Conservation (phyloP, 306 rosid species). For the Glycyrrhiza uralensis region DNA sequence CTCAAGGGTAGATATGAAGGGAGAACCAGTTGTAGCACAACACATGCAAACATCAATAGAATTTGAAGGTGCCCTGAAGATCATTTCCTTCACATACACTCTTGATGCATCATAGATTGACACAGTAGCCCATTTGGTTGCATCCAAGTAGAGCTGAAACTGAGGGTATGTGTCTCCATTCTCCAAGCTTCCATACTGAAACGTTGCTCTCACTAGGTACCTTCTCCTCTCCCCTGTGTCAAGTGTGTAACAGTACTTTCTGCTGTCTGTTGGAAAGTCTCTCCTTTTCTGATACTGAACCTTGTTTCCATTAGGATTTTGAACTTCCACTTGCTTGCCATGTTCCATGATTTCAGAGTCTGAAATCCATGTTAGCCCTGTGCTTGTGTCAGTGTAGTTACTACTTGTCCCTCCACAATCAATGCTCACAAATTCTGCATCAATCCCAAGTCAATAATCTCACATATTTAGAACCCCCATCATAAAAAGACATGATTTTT, state of each 20-base stretch:
- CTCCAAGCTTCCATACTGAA: constrained; percentile 72
- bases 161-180: constrained; percentile 90
- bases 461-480: constrained; percentile 13
- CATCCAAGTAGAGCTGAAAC: constrained; percentile 79
- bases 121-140: constrained; percentile 87
- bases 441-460: background rate
- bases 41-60: constrained; percentile 81
- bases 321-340: constrained; percentile 49
- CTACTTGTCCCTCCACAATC: constrained; percentile 74
- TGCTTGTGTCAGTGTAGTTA: constrained; percentile 61
- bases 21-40: constrained; percentile 90
- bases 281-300: constrained; percentile 58
- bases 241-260: constrained; percentile 75
- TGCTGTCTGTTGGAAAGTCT: constrained; percentile 73
- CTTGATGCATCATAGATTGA: constrained; percentile 75
- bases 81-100: constrained; percentile 72
- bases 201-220: constrained; percentile 75
- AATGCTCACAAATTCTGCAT: constrained; percentile 81
- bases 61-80: constrained; percentile 72
- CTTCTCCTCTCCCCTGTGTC: constrained; percentile 70
- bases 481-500: constrained; percentile 1
- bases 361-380: constrained; percentile 78
- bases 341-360: constrained; percentile 52
- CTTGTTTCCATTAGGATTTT: constrained; percentile 50
- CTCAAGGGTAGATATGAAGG: constrained; percentile 90